These are phyloP conservation scores for Camellia sinensis DNA, from an alignment of 148 eudicot species.

Conservation along the genomic window DNA sequence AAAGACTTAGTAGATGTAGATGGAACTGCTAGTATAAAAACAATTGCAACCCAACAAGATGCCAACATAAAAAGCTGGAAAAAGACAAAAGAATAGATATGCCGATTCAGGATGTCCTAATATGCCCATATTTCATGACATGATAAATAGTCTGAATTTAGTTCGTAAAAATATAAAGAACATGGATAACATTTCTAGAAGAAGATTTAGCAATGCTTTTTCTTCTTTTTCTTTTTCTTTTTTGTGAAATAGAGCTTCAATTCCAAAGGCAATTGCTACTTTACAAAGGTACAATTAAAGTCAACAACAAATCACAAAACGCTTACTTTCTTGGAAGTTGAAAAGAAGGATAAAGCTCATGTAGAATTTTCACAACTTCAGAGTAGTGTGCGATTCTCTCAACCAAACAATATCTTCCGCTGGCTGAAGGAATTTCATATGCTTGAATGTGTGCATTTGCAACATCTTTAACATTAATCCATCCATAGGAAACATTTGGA, in stretches of 20 bases:
- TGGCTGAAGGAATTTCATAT: conserved; percentile 54
- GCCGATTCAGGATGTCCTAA: too few species aligned
- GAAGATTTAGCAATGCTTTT: too few species aligned
- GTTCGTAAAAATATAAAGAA: too few species aligned
- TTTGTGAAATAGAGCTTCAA: not conserved
- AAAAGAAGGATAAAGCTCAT: conserved; percentile 46
- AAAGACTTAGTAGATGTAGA: too few species aligned
- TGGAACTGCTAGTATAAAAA: too few species aligned
- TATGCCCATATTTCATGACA: too few species aligned
- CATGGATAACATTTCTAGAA: too few species aligned
- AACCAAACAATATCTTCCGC: conserved; percentile 48
- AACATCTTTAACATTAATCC: conserved; percentile 63
- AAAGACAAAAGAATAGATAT: too few species aligned
- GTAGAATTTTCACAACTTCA: conserved; percentile 36
- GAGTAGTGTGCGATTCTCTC: conserved; percentile 46
- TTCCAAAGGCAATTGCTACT: not conserved
- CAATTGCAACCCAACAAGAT: too few species aligned
- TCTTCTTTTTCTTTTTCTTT: too few species aligned
- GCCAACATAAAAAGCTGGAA: too few species aligned
- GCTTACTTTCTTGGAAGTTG: conserved; percentile 59
- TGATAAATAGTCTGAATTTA: too few species aligned
- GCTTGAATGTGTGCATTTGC: conserved; percentile 58
- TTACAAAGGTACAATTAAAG: not conserved
- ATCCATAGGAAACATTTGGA: conserved; percentile 34
- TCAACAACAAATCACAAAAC: not conserved